Evolutionary conservation across 2,329 filamentous ascomycete species (phyloP).

Genomic region (Parasarocladium wereldwijsianum): DNA sequence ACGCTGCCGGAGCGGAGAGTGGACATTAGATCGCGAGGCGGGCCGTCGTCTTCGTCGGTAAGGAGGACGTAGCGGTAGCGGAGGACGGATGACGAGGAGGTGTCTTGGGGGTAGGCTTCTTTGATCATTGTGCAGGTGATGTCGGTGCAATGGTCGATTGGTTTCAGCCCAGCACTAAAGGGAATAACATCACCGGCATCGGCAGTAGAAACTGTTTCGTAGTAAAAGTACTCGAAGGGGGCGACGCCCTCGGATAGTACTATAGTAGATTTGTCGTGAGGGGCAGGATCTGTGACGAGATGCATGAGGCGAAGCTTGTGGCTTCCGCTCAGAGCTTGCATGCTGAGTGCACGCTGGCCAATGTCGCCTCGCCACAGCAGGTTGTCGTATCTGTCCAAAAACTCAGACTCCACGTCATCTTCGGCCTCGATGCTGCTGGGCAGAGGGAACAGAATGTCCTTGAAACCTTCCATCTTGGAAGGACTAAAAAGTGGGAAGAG

Average conservation of each 20-base stretch:
- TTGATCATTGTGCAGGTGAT: constrained; percentile 17
- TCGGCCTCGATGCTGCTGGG: constrained; percentile 25
- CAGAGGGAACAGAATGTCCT: constrained; percentile 62
- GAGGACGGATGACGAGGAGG: constrained; percentile 21
- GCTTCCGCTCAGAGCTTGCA: constrained; percentile 48
- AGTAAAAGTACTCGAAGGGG: constrained; percentile 34
- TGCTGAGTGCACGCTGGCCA: constrained; percentile 30
- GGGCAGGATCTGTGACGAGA: constrained; percentile 44
- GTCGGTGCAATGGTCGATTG: constrained; percentile 40
- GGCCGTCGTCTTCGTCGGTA: constrained; percentile 56
- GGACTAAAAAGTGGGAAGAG: constrained; percentile 65
- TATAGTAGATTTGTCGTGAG: constrained; percentile 32
- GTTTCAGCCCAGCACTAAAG: constrained; percentile 43
- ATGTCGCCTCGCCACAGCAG: constrained; percentile 67
- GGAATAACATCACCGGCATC: constrained; percentile 39
- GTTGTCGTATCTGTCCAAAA: constrained; percentile 45
- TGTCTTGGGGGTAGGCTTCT: constrained; percentile 15
- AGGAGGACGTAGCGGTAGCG: constrained; percentile 61
- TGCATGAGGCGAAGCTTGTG: constrained; percentile 60
- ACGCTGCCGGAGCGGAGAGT: constrained; percentile 52
- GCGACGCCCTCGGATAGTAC: too few relatives aligned
- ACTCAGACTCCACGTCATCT: constrained; percentile 28
- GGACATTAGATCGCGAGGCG: constrained; percentile 41
- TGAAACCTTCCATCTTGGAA: constrained; percentile 56
- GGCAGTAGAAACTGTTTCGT: constrained; percentile 36